Evolutionary conservation across 108 stramenopile genomes (phyloP).

Genomic region (Nitzschia sp.): DNA sequence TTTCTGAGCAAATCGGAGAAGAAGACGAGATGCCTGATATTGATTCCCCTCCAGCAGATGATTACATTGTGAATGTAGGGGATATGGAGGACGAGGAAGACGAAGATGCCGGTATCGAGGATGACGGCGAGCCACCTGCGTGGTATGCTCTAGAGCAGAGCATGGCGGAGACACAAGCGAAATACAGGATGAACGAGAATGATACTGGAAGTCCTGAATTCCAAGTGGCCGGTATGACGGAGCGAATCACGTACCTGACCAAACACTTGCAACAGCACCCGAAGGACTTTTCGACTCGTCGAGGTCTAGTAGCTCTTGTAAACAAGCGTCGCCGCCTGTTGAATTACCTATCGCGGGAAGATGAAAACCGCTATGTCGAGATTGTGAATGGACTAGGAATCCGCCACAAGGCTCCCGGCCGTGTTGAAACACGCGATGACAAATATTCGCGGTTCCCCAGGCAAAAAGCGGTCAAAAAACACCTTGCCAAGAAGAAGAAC

Average conservation of each 20-base stretch:
- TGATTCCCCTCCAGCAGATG: conserved; percentile 44
- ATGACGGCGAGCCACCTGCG: conserved; percentile 54
- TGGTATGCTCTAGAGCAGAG: conserved; percentile 48
- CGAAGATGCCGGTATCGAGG: conserved; percentile 44
- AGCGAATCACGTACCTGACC: conserved; percentile 93
- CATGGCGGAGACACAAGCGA: conserved; percentile 58
- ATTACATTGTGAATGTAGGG: conserved; percentile 63
- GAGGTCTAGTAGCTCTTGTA: conserved; percentile 94
- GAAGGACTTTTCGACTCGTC: conserved; percentile 93
- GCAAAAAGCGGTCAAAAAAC: conserved; percentile 82
- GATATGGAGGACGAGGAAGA: conserved; percentile 57
- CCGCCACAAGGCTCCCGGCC: conserved; percentile 85
- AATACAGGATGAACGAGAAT: conserved; percentile 76
- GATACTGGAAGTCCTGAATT: conserved; percentile 92
- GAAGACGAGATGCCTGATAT: conserved; percentile 24
- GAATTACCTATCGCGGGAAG: conserved; percentile 82
- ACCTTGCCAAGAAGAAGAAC: conserved; percentile 62
- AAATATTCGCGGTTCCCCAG: conserved; percentile 72
- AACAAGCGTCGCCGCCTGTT: conserved; percentile 94
- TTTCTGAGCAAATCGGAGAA: not conserved
- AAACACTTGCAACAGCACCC: conserved; percentile 89
- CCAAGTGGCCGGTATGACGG: conserved; percentile 95
- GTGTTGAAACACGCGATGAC: conserved; percentile 57
- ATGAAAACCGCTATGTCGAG: conserved; percentile 66
- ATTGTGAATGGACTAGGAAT: conserved; percentile 70